phyloP scores from a whole-genome alignment of 2,329 filamentous ascomycete species.

The Ophiocordyceps camponoti-leonardi region DNA sequence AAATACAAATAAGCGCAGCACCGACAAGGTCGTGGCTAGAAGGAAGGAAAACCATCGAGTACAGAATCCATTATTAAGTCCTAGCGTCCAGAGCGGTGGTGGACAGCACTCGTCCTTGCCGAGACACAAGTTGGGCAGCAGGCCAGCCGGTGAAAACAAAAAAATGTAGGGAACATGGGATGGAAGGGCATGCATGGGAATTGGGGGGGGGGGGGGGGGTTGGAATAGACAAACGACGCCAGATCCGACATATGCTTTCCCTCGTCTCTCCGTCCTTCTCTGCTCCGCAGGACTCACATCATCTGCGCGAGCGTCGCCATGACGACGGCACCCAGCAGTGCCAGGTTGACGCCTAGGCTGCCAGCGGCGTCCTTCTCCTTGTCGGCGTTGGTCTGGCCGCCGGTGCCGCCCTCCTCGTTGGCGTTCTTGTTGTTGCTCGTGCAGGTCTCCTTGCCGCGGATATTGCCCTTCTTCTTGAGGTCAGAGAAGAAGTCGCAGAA shows the following conservation, averaged over 20 bases:
- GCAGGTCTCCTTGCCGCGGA: conserved; percentile 29
- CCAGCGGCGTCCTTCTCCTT: conserved; percentile 23
- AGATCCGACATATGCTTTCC: conserved; percentile 13
- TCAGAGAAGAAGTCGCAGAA: conserved; percentile 37
- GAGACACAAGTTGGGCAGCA: conserved; percentile 9
- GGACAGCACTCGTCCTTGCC: conserved; percentile 3
- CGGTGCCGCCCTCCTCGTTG: conserved; percentile 24
- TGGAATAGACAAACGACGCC: conserved; percentile 19
- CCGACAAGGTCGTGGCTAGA: neutral
- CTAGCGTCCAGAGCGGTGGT: conserved; percentile 15
- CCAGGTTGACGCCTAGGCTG: conserved; percentile 26
- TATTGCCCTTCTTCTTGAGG: conserved; percentile 18
- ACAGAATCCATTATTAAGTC: conserved; percentile 27
- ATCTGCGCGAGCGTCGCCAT: conserved; percentile 31
- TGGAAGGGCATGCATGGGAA: neutral
- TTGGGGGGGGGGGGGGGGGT: conserved; percentile 2
- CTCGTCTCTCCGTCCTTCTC: neutral
- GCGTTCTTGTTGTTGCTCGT: conserved; percentile 31
- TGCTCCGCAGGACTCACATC: conserved; percentile 22
- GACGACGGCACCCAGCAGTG: conserved; percentile 27
- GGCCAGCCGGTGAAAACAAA: conserved; percentile 17
- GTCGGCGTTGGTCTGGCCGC: conserved; percentile 10
- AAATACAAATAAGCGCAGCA: neutral
- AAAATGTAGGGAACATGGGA: conserved; percentile 14
- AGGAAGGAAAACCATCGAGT: conserved; percentile 10